Evolutionary conservation across 768 basidiomycete species (phyloP).

Genomic region (Artomyces pyxidatus): DNA sequence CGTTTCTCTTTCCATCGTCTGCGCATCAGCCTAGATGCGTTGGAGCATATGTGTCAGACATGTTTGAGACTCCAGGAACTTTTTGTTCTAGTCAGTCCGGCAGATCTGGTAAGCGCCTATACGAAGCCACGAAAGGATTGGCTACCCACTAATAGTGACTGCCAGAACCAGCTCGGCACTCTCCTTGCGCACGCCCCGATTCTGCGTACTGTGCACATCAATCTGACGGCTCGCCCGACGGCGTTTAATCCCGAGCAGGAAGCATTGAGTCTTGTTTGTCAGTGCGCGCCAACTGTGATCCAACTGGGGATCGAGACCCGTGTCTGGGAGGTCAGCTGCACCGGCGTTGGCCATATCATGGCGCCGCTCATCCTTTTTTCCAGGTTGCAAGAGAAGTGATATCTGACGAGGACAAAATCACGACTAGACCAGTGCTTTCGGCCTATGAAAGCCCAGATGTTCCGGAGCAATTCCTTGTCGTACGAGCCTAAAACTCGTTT

Average conservation of each 20-base stretch:
- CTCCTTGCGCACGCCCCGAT: constrained; percentile 36
- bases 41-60: constrained; percentile 45
- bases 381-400: constrained; percentile 41
- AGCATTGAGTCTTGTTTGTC: constrained; percentile 34
- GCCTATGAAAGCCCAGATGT: constrained; percentile 59
- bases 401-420: constrained; percentile 31
- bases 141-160: not conserved
- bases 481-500: constrained; percentile 50
- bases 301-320: constrained; percentile 63
- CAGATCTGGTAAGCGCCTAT: constrained; percentile 37
- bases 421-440: constrained; percentile 30
- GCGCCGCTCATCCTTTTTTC: not conserved
- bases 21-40: constrained; percentile 39
- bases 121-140: no score
- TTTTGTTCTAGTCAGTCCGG: constrained; percentile 48
- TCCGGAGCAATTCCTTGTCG: constrained; percentile 67
- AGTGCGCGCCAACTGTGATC: constrained; percentile 42
- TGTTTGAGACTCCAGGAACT: constrained; percentile 53
- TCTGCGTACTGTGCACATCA: constrained; percentile 55
- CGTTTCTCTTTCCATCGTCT: constrained; percentile 61
- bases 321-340: constrained; percentile 74
- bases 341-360: constrained; percentile 11
- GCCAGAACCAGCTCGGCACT: constrained; percentile 33
- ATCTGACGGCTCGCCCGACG: constrained; percentile 25
- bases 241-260: constrained; percentile 8